phyloP scores from a whole-genome alignment of 352 stramenopile species.

The Phytophthora constricta region DNA sequence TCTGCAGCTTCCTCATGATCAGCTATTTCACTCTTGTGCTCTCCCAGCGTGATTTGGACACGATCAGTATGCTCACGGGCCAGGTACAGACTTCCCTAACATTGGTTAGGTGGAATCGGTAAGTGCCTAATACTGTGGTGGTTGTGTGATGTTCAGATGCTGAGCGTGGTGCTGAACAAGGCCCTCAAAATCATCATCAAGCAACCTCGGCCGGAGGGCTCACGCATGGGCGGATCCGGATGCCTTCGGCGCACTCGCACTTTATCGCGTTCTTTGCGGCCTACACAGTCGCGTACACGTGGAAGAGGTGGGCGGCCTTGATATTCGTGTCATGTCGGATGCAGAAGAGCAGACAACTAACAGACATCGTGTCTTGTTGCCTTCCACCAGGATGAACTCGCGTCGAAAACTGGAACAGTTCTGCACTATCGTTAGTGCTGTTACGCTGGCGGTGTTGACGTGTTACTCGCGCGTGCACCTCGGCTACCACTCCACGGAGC shows the following conservation, averaged over 20 bases:
- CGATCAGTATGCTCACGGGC: constrained; percentile 69
- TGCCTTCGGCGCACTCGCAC: constrained; percentile 85
- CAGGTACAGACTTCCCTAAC: constrained; percentile 43
- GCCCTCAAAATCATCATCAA: constrained; percentile 81
- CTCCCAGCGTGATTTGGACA: constrained; percentile 84
- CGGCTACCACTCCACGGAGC: constrained; percentile 80
- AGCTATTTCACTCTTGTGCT: constrained; percentile 81
- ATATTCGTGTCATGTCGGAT: constrained; percentile 7
- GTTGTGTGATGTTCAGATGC: constrained; percentile 38
- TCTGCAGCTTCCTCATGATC: constrained; percentile 80
- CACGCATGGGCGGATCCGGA: constrained; percentile 72
- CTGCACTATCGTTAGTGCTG: constrained; percentile 58
- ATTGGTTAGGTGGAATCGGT: background rate
- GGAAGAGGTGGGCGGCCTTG: constrained; percentile 47
- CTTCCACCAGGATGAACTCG: constrained; percentile 50
- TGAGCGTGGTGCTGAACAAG: constrained; percentile 81
- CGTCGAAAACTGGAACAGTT: constrained; percentile 63
- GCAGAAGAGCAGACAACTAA: constrained; percentile 1
- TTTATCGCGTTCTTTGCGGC: constrained; percentile 84
- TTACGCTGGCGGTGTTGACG: constrained; percentile 58
- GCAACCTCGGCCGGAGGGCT: constrained; percentile 68
- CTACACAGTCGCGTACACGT: constrained; percentile 77
- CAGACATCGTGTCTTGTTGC: background rate
- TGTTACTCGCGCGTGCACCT: constrained; percentile 80
- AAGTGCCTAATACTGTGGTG: background rate